Evolutionary conservation across 2,329 filamentous ascomycete species (phyloP).

Genomic region (Colletotrichum agaves): DNA sequence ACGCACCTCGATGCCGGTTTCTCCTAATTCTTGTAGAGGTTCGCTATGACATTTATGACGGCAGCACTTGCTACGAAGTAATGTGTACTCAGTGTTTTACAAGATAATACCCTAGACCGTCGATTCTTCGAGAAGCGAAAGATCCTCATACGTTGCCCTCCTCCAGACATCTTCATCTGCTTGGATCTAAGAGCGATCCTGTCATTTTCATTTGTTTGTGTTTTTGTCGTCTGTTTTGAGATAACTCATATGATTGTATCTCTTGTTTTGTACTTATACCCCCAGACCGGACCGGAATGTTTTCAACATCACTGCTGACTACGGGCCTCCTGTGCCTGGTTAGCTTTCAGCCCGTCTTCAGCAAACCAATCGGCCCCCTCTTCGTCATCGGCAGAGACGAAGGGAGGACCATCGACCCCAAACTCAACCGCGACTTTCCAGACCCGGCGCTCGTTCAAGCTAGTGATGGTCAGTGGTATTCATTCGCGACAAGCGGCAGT

Average conservation of each 20-base stretch:
- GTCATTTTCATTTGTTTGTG: background rate
- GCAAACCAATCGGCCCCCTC: slow-evolving; percentile 21
- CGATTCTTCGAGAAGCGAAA: slow-evolving; percentile 11
- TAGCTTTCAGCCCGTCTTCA: slow-evolving; percentile 12
- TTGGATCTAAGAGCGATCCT: background rate
- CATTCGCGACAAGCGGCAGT: slow-evolving; percentile 65
- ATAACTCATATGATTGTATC: slow-evolving; percentile 16
- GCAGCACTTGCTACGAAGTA: slow-evolving; percentile 27
- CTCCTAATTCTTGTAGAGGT: slow-evolving; percentile 23
- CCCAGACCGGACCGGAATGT: slow-evolving; percentile 16
- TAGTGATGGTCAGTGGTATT: slow-evolving; percentile 62
- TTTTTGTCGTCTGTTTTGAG: background rate
- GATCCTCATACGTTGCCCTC: background rate
- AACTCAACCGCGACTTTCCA: slow-evolving; percentile 59
- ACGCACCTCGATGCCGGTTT: slow-evolving; percentile 21
- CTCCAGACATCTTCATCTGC: background rate
- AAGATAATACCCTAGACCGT: slow-evolving; percentile 20
- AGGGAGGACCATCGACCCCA: slow-evolving; percentile 6
- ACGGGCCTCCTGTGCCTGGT: slow-evolving; percentile 15
- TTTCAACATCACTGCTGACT: slow-evolving; percentile 30
- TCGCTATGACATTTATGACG: slow-evolving; percentile 27
- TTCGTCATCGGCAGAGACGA: slow-evolving; percentile 22
- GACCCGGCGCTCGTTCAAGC: slow-evolving; percentile 64
- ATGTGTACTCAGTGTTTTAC: slow-evolving; percentile 28
- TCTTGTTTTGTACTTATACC: slow-evolving; percentile 13